A percentile compares a stretch with the other conserved stretches of the same genome.
Conservation (phyloP, 2,329 filamentous ascomycete species). For the Alternaria brassicae region DNA sequence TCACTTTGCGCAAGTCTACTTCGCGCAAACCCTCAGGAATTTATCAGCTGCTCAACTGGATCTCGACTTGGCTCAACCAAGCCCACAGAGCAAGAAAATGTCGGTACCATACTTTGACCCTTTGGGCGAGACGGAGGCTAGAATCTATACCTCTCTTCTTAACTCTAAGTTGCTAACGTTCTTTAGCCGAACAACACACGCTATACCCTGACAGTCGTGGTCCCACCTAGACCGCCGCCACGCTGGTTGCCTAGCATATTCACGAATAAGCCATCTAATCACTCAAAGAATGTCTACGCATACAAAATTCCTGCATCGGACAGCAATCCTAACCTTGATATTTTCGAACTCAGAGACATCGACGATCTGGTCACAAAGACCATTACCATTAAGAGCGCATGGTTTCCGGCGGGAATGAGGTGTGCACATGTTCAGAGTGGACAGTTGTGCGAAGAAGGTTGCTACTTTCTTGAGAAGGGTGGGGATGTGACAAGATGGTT, state of each 20-base stretch:
- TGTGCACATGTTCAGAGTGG: constrained; percentile 29
- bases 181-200: constrained; percentile 23
- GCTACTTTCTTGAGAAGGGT: constrained; percentile 41
- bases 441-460: constrained; percentile 25
- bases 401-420: constrained; percentile 28
- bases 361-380: constrained; percentile 23
- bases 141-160: too few relatives aligned
- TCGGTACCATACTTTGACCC: constrained; percentile 26
- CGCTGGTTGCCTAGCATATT: constrained; percentile 27
- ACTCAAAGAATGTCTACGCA: background rate
- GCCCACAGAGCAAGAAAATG: background rate
- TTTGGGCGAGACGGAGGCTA: constrained; percentile 30
- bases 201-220: constrained; percentile 33
- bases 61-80: background rate
- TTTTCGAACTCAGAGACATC: constrained; percentile 24
- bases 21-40: background rate
- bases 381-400: constrained; percentile 15
- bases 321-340: constrained; percentile 21
- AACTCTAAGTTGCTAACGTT: too few relatives aligned
- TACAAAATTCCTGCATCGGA: constrained; percentile 19
- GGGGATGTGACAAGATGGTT: constrained; percentile 20
- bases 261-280: constrained; percentile 13
- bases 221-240: constrained; percentile 28
- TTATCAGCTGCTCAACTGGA: background rate
- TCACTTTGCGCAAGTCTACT: background rate